Base-by-base conservation (phyloP, 148 eudicot species). In the Fagopyrum homotropicum region DNA sequence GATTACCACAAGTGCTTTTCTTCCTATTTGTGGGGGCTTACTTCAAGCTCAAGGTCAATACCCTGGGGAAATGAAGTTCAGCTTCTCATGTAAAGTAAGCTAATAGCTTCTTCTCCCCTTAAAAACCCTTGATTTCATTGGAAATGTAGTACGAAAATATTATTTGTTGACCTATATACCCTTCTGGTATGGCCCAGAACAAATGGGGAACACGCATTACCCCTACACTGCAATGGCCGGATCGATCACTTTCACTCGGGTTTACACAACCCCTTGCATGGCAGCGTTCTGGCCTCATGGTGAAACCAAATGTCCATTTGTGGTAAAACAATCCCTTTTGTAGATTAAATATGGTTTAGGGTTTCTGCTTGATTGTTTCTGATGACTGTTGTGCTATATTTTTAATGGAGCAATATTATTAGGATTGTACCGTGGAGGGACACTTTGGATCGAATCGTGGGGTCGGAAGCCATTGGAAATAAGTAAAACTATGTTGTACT, bases 41-140 rank as follows among this genome's bases (percentile, higher is more conserved):
- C 96, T 95, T 78, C 98, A 95, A 89, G 98, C 93, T 57, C 98
- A 95, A 82, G 98, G 98, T 78, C 98, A 89, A 78, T 95, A 90
- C 84, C 98, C 97, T 19, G 98, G 98, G 75, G 96, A 95, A 61
- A 87, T 92, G 96, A 92, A 79, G 82, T 88, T 90, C 85, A 95
- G 97, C 79, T 95, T 89, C 82, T 92, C 98, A 69, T 86, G 93
- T 81, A 95, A 95, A 96, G 98, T 90, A 80, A 75, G 84, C 77
- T 73, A 16, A 16, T 10, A 73, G n/a, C 66, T 51, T 35, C 45
- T 14, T 66, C 1, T 10, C 43, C 30, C 30, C 68, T 66, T 15
- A 7, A 40, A n/a, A 66, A 64, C 9, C 15, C 10, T 43, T 43
- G 6, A 7, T 14, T 40, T 43, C 19, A 40, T 66, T 66, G 17